phyloP scores from a whole-genome alignment of 106 monocot species.

The Amphibolis antarctica region DNA sequence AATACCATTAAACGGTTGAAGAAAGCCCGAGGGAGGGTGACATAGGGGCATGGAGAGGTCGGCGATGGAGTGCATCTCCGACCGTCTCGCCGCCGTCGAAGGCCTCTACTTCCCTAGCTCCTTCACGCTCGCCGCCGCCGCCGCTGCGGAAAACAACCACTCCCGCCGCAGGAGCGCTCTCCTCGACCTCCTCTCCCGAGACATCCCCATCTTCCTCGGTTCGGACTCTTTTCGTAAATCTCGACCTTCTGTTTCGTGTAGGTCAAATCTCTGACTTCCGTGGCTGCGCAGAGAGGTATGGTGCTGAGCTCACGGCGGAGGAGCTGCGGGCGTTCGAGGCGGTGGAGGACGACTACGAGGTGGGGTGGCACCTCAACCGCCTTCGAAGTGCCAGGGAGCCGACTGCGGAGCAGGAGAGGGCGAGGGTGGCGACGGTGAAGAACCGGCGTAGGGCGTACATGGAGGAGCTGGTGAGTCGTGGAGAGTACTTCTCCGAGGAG shows the following conservation, averaged over 20 bases:
- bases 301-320: conserved; percentile 36
- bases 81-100: conserved; percentile 45
- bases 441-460: conserved; percentile 75
- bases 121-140: conserved; percentile 9
- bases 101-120: conserved; percentile 70
- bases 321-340: conserved; percentile 54
- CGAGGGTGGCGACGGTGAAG: conserved; percentile 34
- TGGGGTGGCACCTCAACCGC: conserved; percentile 53
- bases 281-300: conserved; percentile 59
- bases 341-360: conserved; percentile 52
- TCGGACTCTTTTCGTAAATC: too few relatives aligned
- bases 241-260: too few relatives aligned
- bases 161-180: conserved; percentile 45
- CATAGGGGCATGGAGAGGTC: conserved; percentile 39
- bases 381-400: conserved; percentile 26
- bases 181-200: conserved; percentile 71
- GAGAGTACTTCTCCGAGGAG: conserved; percentile 90
- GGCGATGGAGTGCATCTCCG: conserved; percentile 62
- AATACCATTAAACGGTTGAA: too few relatives aligned
- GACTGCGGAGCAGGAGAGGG: conserved; percentile 19
- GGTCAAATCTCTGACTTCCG: neutral
- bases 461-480: conserved; percentile 37
- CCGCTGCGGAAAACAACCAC: conserved; percentile 9
- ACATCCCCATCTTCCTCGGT: conserved; percentile 83
- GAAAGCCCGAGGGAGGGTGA: too few relatives aligned